Evolutionary conservation across 768 basidiomycete species (phyloP), one percentile per base, ranked within the genome.

Genomic region (Xerocomellus intermedius): DNA sequence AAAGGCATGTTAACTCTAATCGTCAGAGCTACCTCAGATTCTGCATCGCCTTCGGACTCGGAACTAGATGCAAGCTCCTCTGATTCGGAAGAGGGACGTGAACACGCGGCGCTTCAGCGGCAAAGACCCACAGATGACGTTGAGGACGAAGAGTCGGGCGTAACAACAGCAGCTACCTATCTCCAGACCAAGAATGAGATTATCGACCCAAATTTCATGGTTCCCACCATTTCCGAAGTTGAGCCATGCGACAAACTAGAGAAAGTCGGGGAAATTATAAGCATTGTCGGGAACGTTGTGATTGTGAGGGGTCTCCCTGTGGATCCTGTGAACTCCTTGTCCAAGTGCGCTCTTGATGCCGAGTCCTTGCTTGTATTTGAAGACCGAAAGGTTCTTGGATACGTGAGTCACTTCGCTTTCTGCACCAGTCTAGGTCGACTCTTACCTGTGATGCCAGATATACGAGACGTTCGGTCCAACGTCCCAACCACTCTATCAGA

Each of bases 401-500:
- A 89, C 70, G 94, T 96, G 72, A 74, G 89, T 79, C 19, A 32
- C 39, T 35, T 35, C 45, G 38, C 22, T 28, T 49, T 55, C 41
- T 36, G 55, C n/a, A 26, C 26, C 42, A 35, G 42, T 42, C 52
- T 51, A 57, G 60, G 63, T 52, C 38, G 55, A 47, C 32, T 47
- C 64, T 58, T 55, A 47, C 50, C 26, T 39, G 5, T 38, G 48
- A 10, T 69, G 9, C 14, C 9, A 95, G 92, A 78, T 98, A 49
- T 91, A 88, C 67, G 96, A 98, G 73, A 97, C 95, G 0, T 98
- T 98, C 72, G 96, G 96, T 10, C 94, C 96, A 3, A 92, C 95
- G 9, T 80, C 82, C 19, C 87, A 91, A 55, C 96, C 96, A 7
- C 75, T 96, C 54, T 98, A 98, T 68, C 89, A 93, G 62, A 78